Evolutionary conservation across 139 green algal species (phyloP), one percentile per base, ranked within the genome.

Genomic region (Spirogloea muscicola): DNA sequence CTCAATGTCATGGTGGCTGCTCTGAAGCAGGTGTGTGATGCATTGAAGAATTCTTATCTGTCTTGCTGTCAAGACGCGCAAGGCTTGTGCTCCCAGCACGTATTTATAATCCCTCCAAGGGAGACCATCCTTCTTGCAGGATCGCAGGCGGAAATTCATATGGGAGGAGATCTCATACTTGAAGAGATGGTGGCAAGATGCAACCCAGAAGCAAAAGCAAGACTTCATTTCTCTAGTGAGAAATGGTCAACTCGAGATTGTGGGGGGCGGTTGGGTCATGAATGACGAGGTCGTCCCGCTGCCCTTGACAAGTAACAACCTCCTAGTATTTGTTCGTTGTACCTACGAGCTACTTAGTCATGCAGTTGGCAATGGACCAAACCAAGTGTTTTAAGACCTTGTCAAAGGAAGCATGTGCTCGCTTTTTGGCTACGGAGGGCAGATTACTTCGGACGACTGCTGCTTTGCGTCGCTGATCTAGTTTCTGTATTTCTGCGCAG

Each of bases 221-320:
- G 27, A 77, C 18, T 60, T 79, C 48, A 72, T 18, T 59, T 18
- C n/a, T 25, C 72, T 80, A 0, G 39, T 77, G 25, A 34, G 3
- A 5, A 59, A 6, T 9, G 63, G 63, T 1, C 72, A 80, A 37
- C 40, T 80, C 9, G 72, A 80, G 52, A 77, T 80, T 2, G 46
- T 65, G 44, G 63, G 63, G n/a, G 72, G 72, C 46, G 72, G 72
- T 37, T 80, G 72, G 72, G 72, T 80, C 38, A 80, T 80, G 72
- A 80, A 80, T 34, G 72, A 80, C 39, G 72, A 80, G 72, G 70
- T 76, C 3, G 62, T 27, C 25, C 25, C n/a, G 2, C 2, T 60
- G 61, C 61, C 58, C 43, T 71, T 4, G 21, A 31, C 43, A 13
- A 40, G 57, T 38, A 27, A 1, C 7, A 27, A 2, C 62, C 58